These are phyloP conservation scores for Sanghuangporus weigelae DNA, from an alignment of 1,284 basidiomycete genomes.

Conservation along the genomic window DNA sequence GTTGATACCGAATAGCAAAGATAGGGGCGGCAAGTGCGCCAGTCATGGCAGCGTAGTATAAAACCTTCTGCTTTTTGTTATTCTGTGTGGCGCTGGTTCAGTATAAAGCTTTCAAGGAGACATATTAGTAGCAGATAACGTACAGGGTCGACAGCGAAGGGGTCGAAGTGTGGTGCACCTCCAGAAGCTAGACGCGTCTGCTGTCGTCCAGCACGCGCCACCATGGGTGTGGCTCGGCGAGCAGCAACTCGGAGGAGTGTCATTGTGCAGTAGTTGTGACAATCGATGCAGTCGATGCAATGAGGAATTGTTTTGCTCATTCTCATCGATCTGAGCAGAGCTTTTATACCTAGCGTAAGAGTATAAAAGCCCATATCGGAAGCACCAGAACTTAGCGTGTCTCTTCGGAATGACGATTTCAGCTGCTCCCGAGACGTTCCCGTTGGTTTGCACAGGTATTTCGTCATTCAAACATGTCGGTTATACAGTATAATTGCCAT, in stretches of 20 bases:
- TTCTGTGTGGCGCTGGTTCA: background rate
- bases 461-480: background rate
- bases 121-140: background rate
- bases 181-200: conserved; percentile 5
- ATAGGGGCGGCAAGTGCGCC: conserved; percentile 3
- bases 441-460: background rate
- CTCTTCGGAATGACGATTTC: background rate
- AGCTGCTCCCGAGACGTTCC: background rate
- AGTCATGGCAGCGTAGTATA: conserved; percentile 7
- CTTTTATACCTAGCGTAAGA: conserved; percentile 1
- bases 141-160: conserved; percentile 12
- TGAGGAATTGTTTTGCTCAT: background rate
- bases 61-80: conserved; percentile 10
- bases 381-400: background rate
- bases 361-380: background rate
- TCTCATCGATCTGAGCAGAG: background rate
- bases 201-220: conserved; percentile 6
- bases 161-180: conserved; percentile 11
- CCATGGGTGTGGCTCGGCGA: conserved; percentile 5
- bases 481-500: background rate
- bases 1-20: conserved; percentile 10
- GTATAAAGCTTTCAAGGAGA: background rate
- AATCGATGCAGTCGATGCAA: background rate
- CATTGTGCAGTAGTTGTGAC: background rate
- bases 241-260: conserved; percentile 9